These are phyloP conservation scores for Monilinia polystroma DNA, from an alignment of 2,329 filamentous ascomycete genomes.

Conservation along the genomic window DNA sequence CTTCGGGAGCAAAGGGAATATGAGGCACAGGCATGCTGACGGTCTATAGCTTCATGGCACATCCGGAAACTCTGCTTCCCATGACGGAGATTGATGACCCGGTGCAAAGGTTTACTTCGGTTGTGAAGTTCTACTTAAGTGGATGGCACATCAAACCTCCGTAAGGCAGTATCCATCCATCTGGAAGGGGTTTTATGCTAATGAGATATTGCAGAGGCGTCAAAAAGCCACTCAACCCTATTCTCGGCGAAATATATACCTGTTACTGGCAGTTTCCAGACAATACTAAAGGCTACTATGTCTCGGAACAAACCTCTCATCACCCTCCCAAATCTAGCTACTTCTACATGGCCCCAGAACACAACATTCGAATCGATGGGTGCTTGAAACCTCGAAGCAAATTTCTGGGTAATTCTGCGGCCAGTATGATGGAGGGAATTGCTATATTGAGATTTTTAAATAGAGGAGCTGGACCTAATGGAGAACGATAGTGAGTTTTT, in stretches of 20 bases:
- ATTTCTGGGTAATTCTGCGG: slow-evolving; percentile 95
- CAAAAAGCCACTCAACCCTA: slow-evolving; percentile 96
- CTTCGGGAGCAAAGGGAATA: background rate
- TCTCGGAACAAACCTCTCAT: slow-evolving; percentile 96
- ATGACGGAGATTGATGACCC: slow-evolving; percentile 89
- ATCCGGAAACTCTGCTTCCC: slow-evolving; percentile 89
- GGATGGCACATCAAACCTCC: slow-evolving; percentile 98
- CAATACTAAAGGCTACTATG: slow-evolving; percentile 86
- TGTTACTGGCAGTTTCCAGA: slow-evolving; percentile 94
- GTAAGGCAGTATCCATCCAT: slow-evolving; percentile 51
- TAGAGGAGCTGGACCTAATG: slow-evolving; percentile 63
- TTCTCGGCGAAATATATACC: slow-evolving; percentile 90
- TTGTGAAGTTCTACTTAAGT: slow-evolving; percentile 97
- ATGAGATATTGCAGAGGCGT: slow-evolving; percentile 64
- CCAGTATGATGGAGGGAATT: slow-evolving; percentile 97
- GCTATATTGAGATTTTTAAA: slow-evolving; percentile 83
- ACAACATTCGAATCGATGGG: slow-evolving; percentile 92
- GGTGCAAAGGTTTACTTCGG: slow-evolving; percentile 82
- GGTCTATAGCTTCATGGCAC: slow-evolving; percentile 86
- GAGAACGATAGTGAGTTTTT: slow-evolving; percentile 67
- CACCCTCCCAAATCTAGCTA: slow-evolving; percentile 98
- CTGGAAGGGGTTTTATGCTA: background rate
- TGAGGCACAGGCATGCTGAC: slow-evolving; percentile 27
- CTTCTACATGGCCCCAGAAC: slow-evolving; percentile 95
- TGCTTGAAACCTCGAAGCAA: slow-evolving; percentile 92